Evolutionary conservation across 805 yeast species (phyloP), one percentile per base, ranked within the genome.

Genomic region (Yamadazyma phyllophila): DNA sequence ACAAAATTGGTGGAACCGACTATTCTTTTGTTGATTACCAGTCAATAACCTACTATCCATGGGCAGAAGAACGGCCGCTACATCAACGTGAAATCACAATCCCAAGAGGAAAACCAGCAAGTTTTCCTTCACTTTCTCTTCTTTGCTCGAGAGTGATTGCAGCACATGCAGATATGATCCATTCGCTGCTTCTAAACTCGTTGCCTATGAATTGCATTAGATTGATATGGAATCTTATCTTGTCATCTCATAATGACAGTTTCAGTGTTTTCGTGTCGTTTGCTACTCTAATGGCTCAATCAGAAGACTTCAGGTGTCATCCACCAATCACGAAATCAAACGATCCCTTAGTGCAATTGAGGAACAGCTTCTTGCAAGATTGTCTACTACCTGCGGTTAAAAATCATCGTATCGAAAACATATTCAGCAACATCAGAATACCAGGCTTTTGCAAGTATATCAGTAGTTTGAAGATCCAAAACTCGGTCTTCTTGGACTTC

Each of bases 371-470:
- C 24, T n/a, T 44, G 16, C 39, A 27, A 16, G 35, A 37, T 4
- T 38, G 46, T 33, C 35, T 49, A n/a, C 17, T 49, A 2, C 48
- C 51, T 1, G 15, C 20, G 12, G 14, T 9, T 7, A 36, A 16
- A 15, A 46, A 37, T 17, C 73, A 71, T 55, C 50, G 76, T 33
- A 40, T 71, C 20, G 76, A 71, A 36, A 68, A 61, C 39, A 33
- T 71, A 5, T 69, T 65, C 45, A 49, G 57, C 16, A 69, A 70
- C 46, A 52, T 65, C 9, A 46, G 52, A 15, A 34, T 68, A 3
- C 17, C 34, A 14, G 65, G 62, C 13, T 38, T 70, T 3, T 51
- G 49, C 2, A 12, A 41, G 7, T 54, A 55, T 33, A 40, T 66
- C 14, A 52, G 50, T 32, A 43, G 45, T 10, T 40, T 62, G n/a